Base-by-base conservation (phyloP, 495 filamentous ascomycete genomes). In the Aspergillus avenaceus region DNA sequence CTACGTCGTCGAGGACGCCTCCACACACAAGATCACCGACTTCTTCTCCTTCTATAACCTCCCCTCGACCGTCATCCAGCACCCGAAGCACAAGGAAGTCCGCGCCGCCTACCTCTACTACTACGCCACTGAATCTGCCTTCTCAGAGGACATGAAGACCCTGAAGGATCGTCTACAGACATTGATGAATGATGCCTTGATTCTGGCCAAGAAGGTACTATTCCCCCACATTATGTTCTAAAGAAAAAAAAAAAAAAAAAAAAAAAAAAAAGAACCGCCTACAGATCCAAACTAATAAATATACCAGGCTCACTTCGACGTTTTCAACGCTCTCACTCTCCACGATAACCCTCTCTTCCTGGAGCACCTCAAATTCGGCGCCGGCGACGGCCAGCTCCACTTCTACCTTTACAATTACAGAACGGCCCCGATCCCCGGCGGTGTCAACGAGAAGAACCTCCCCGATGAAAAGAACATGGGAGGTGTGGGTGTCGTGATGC, bases 381-480 rank as follows among this genome's bases (percentile, higher is more conserved):
- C 85, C 6, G 93, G 93, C 13, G 93, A 98, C 62, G 93, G 93
- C 40, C 88, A 91, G 62, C 74, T 98, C 49, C 90, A 97, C 62
- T 98, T 86, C 67, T 98, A 98, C 63, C 76, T 98, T 12, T 98
- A 92, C 76, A 98, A 97, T 72, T 98, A 96, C 76, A 84, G 88
- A 27, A 86, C 90, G 8, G 79, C 84, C 36, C 84, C 84, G 8
- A 83, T 98, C 52, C 72, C 80, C 8, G 91, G 93, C 21, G 93
- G 93, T 23, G 83, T 97, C 21, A 84, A 96, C 65, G 76, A 79
- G 48, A 81, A 78, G 55, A 93, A 93, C 59, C 70, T 78, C 46
- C 69, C 87, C 13, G 90, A 95, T 63, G 79, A 81, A 45, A 81
- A 82, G 45, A 74, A 79, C 48, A 81, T 89, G 62, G 91, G 92